Conservation (phyloP, 768 basidiomycete species). For the Mycena filopes region DNA sequence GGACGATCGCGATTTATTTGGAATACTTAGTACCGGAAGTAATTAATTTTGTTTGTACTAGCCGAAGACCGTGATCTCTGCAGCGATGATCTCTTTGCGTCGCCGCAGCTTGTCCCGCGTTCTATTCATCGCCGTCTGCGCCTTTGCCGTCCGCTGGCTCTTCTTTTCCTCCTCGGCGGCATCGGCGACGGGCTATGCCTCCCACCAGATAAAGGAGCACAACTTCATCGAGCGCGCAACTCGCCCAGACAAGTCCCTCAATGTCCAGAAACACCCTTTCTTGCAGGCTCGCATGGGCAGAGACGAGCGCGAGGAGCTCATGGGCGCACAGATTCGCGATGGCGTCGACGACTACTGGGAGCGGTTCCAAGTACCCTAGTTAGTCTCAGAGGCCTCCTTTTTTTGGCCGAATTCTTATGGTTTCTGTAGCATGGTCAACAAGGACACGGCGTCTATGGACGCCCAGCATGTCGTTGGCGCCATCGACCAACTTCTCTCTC, state of each 20-base stretch:
- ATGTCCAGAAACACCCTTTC: constrained; percentile 90
- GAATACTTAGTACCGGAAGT: constrained; percentile 17
- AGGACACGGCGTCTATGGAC: constrained; percentile 90
- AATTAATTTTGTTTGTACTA: constrained; percentile 15
- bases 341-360: constrained; percentile 93
- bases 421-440: constrained; percentile 71
- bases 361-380: constrained; percentile 93
- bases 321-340: constrained; percentile 77
- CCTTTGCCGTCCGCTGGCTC: constrained; percentile 50
- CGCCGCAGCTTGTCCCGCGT: constrained; percentile 61
- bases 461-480: constrained; percentile 89
- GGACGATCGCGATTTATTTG: constrained; percentile 18
- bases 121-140: constrained; percentile 45
- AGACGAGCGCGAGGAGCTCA: constrained; percentile 85
- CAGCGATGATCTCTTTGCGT: constrained; percentile 51
- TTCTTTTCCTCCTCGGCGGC: constrained; percentile 46
- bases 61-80: no score
- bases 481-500: constrained; percentile 92
- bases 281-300: constrained; percentile 89
- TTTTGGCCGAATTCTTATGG: not conserved
- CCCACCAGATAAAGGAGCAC: constrained; percentile 59
- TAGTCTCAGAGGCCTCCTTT: constrained; percentile 44
- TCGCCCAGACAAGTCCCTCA: constrained; percentile 78
- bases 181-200: constrained; percentile 35
- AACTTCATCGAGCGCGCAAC: constrained; percentile 67